Conservation (phyloP, 768 basidiomycete genomes). For the Suillus occidentalis region DNA sequence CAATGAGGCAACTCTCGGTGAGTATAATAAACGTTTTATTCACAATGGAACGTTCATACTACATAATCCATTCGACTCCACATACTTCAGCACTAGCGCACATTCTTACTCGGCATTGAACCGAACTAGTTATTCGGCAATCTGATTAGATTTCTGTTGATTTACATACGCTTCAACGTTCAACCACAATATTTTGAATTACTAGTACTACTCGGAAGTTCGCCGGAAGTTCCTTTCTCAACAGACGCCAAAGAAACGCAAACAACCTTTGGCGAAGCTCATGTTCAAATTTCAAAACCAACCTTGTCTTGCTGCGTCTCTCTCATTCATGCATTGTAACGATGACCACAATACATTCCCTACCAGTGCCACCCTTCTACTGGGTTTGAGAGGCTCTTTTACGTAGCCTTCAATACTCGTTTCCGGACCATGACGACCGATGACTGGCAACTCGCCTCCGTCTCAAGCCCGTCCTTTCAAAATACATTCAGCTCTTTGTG, state of each 20-base stretch:
- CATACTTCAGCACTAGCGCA: too few relatives aligned
- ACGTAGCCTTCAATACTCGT: constrained; percentile 32
- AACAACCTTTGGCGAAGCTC: background rate
- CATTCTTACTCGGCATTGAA: background rate
- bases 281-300: too few relatives aligned
- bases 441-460: constrained; percentile 9
- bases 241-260: background rate
- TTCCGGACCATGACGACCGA: constrained; percentile 15
- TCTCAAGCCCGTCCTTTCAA: constrained; percentile 17
- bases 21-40: background rate
- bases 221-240: too few relatives aligned
- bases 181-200: too few relatives aligned
- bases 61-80: too few relatives aligned
- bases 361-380: constrained; percentile 21
- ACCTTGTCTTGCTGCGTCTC: too few relatives aligned
- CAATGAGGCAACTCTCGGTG: background rate
- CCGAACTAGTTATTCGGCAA: background rate
- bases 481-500: background rate
- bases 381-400: constrained; percentile 43
- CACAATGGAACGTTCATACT: background rate
- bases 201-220: too few relatives aligned
- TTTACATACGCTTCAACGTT: too few relatives aligned
- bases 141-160: background rate
- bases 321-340: too few relatives aligned
- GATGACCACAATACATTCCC: too few relatives aligned